These are phyloP conservation scores for Phytophthora vignae DNA, from an alignment of 352 stramenopile genomes.

Conservation along the genomic window DNA sequence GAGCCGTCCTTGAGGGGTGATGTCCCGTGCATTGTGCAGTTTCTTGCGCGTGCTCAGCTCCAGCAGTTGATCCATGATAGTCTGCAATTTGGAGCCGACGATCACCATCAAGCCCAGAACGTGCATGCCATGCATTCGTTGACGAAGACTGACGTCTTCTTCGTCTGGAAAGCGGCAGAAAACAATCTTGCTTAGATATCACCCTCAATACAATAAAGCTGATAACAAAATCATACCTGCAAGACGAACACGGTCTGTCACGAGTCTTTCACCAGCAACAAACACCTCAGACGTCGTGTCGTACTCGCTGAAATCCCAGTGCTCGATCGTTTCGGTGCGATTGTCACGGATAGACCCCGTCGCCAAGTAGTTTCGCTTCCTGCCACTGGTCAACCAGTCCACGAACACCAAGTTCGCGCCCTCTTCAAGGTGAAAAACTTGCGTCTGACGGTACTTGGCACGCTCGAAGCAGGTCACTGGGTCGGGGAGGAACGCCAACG, in stretches of 20 bases:
- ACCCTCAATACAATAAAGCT: not conserved
- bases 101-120: slow-evolving; percentile 80
- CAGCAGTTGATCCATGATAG: slow-evolving; percentile 62
- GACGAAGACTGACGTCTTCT: slow-evolving; percentile 63
- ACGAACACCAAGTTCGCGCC: slow-evolving; percentile 78
- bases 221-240: slow-evolving; percentile 40
- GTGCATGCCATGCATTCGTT: slow-evolving; percentile 81
- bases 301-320: slow-evolving; percentile 86
- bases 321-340: slow-evolving; percentile 72
- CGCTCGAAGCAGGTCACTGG: slow-evolving; percentile 84
- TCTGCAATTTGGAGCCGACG: slow-evolving; percentile 59
- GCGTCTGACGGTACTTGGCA: slow-evolving; percentile 73
- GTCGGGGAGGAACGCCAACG: slow-evolving; percentile 78
- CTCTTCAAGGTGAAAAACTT: slow-evolving; percentile 61
- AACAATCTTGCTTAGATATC: not conserved
- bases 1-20: slow-evolving; percentile 77
- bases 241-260: slow-evolving; percentile 77
- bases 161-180: slow-evolving; percentile 53
- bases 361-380: slow-evolving; percentile 81
- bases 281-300: slow-evolving; percentile 72
- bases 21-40: slow-evolving; percentile 71
- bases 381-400: slow-evolving; percentile 88
- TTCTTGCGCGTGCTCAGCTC: slow-evolving; percentile 77
- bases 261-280: slow-evolving; percentile 54
- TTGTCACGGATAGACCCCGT: slow-evolving; percentile 65